These are phyloP conservation scores for Kodamaea fukazawae DNA, from an alignment of 805 yeast species.

Conservation along the genomic window DNA sequence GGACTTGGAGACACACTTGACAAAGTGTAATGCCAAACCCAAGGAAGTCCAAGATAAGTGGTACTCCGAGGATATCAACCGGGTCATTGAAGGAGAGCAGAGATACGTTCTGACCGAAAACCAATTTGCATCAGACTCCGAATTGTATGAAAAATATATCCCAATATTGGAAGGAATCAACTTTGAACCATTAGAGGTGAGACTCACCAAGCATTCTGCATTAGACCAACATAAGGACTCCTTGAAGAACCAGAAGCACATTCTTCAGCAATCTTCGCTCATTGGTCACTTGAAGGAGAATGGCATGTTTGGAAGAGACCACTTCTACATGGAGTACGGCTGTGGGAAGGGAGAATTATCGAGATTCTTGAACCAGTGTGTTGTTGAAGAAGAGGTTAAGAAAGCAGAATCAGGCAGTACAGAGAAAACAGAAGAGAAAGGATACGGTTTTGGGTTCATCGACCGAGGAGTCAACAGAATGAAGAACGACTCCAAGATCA, in stretches of 20 bases:
- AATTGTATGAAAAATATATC: slow-evolving; percentile 18
- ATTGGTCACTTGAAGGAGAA: slow-evolving; percentile 59
- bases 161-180: slow-evolving; percentile 14
- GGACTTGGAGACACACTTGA: slow-evolving; percentile 53
- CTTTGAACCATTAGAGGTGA: slow-evolving; percentile 18
- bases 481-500: slow-evolving; percentile 73
- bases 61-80: slow-evolving; percentile 50
- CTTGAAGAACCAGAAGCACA: slow-evolving; percentile 66
- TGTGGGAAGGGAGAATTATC: slow-evolving; percentile 88
- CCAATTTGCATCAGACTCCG: slow-evolving; percentile 7
- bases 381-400: slow-evolving; percentile 20
- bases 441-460: slow-evolving; percentile 55
- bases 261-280: slow-evolving; percentile 76
- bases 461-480: slow-evolving; percentile 76
- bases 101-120: too few relatives aligned
- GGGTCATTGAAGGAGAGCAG: slow-evolving; percentile 2
- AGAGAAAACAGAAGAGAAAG: neutral
- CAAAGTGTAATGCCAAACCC: slow-evolving; percentile 55
- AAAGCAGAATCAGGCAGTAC: neutral
- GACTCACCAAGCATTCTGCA: slow-evolving; percentile 26
- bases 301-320: slow-evolving; percentile 33
- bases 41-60: slow-evolving; percentile 44
- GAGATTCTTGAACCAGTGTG: slow-evolving; percentile 51
- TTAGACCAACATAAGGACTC: slow-evolving; percentile 43
- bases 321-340: slow-evolving; percentile 72